Evolutionary conservation across 495 filamentous ascomycete species (phyloP).

Genomic region (Sordaria brevicollis): DNA sequence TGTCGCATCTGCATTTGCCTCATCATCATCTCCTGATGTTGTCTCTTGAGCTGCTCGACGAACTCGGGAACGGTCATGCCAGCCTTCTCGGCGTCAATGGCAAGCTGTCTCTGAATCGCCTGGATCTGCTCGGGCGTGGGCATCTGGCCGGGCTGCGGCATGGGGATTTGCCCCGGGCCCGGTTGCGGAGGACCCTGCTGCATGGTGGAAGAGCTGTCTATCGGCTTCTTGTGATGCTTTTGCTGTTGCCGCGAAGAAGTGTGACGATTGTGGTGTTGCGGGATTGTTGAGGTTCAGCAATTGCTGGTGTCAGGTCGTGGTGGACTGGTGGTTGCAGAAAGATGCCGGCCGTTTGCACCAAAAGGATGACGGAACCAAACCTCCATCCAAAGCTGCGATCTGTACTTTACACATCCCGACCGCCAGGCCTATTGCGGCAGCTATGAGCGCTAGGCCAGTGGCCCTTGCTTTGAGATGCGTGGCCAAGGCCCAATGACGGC

Average conservation of each 20-base stretch:
- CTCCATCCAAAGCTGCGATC: neutral
- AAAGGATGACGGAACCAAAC: neutral
- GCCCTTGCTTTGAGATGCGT: neutral
- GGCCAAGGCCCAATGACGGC: neutral
- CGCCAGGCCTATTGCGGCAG: neutral
- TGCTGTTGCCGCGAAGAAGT: neutral
- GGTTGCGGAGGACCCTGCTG: conserved; percentile 3
- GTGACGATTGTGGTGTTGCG: neutral
- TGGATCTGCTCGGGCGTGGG: conserved; percentile 79
- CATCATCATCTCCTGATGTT: conserved; percentile 48
- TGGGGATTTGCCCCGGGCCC: conserved; percentile 23
- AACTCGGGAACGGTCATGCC: conserved; percentile 70
- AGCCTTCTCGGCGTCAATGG: conserved; percentile 59
- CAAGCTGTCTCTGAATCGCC: conserved; percentile 74
- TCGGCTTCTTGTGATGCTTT: neutral
- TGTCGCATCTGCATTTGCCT: conserved; percentile 58
- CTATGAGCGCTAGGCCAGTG: neutral
- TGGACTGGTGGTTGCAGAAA: neutral
- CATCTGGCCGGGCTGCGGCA: conserved; percentile 43
- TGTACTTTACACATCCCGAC: neutral
- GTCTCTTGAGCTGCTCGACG: conserved; percentile 45
- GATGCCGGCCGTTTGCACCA: neutral
- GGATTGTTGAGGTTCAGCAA: neutral
- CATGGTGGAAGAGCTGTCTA: conserved; percentile 6
- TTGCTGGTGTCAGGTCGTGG: neutral